A percentile compares a stretch with the other conserved stretches of the same genome.
phyloP scores from a whole-genome alignment of 768 basidiomycete species.

The Tylopilus rubrobrunneus region DNA sequence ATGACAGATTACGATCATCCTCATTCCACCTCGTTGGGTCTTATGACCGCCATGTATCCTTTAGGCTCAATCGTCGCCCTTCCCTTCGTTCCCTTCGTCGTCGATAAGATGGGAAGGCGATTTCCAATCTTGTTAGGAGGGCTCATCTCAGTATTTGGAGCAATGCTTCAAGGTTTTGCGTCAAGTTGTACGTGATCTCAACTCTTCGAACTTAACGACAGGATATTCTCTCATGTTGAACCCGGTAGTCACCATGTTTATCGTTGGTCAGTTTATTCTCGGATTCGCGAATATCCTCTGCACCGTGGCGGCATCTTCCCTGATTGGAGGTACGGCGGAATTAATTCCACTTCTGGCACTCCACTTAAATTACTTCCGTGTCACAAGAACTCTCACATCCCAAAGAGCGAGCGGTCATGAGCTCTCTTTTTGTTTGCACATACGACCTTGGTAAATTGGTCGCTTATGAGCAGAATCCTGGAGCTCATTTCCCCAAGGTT shows the following conservation, averaged over 20 bases:
- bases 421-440: conserved; percentile 7
- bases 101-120: conserved; percentile 3
- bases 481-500: conserved; percentile 6
- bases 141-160: background rate
- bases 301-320: conserved; percentile 13
- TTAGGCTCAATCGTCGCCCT: conserved; percentile 52
- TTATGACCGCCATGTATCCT: conserved; percentile 56
- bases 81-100: conserved; percentile 31
- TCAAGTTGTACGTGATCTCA: background rate
- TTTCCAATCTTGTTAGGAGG: background rate
- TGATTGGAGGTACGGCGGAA: conserved; percentile 16
- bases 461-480: background rate
- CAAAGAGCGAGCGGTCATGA: conserved; percentile 17
- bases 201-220: background rate
- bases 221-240: background rate
- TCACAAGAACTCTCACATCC: conserved; percentile 21
- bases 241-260: background rate
- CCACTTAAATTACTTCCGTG: background rate
- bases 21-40: conserved; percentile 47
- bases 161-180: background rate
- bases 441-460: conserved; percentile 11
- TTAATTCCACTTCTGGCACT: background rate
- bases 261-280: background rate
- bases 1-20: conserved; percentile 49
- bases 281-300: conserved; percentile 1